phyloP scores from a whole-genome alignment of 495 filamentous ascomycete species.

The Neurospora sp. region DNA sequence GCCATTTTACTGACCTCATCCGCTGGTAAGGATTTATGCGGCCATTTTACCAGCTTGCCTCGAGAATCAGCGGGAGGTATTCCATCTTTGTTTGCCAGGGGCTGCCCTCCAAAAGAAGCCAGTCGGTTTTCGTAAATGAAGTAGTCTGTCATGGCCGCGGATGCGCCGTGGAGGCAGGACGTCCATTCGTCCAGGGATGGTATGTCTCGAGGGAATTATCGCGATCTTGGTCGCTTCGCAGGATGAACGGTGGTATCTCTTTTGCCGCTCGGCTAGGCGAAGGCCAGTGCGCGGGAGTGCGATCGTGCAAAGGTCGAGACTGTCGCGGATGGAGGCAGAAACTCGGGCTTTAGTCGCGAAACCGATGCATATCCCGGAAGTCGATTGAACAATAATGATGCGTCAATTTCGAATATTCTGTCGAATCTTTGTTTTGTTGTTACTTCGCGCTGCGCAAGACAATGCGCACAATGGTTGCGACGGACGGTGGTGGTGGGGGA shows the following conservation, averaged over 20 bases:
- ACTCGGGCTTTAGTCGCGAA: background rate
- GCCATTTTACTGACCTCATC: slow-evolving; percentile 43
- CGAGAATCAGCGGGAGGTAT: slow-evolving; percentile 52
- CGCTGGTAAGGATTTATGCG: slow-evolving; percentile 56
- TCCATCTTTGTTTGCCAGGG: slow-evolving; percentile 46
- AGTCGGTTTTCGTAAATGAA: slow-evolving; percentile 62
- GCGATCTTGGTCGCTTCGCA: background rate
- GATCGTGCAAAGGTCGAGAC: background rate
- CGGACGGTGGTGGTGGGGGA: background rate
- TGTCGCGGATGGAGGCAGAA: background rate
- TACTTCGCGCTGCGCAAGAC: background rate
- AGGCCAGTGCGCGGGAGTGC: background rate
- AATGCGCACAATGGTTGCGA: background rate
- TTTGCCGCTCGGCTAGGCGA: background rate
- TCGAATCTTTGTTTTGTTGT: background rate
- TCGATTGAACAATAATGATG: background rate
- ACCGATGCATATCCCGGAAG: background rate
- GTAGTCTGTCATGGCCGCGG: slow-evolving; percentile 20
- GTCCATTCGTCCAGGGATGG: background rate
- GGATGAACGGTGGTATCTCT: background rate
- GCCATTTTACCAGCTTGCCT: slow-evolving; percentile 58
- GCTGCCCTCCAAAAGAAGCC: slow-evolving; percentile 56
- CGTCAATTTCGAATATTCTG: background rate
- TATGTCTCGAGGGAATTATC: background rate
- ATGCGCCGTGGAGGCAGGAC: background rate